phyloP scores from a whole-genome alignment of 2,329 filamentous ascomycete genomes.

The Fusarium sp. region DNA sequence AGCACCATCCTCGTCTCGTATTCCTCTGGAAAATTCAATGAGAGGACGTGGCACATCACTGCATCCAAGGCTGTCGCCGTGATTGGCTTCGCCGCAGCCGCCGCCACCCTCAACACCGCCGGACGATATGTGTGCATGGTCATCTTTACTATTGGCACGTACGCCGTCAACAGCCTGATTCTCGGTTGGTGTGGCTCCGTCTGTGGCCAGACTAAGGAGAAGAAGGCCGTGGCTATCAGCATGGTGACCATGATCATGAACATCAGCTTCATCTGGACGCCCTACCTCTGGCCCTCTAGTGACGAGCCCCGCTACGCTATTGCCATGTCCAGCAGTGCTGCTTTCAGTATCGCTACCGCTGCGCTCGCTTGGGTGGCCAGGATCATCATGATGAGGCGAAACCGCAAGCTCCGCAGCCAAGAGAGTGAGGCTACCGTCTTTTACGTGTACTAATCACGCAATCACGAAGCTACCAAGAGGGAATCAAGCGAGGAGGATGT shows the following conservation, averaged over 20 bases:
- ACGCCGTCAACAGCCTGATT: slow-evolving; percentile 58
- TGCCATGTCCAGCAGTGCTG: slow-evolving; percentile 40
- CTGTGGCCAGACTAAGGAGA: slow-evolving; percentile 61
- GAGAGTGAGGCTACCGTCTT: slow-evolving; percentile 44
- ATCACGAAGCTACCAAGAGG: not conserved
- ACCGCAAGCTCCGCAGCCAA: slow-evolving; percentile 48
- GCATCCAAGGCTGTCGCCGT: slow-evolving; percentile 55
- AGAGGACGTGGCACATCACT: slow-evolving; percentile 61
- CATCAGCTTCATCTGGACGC: slow-evolving; percentile 44
- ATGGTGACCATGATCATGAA: slow-evolving; percentile 45
- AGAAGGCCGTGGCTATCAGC: slow-evolving; percentile 59
- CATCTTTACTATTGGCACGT: slow-evolving; percentile 54
- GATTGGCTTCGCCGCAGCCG: slow-evolving; percentile 37
- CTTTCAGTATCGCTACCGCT: slow-evolving; percentile 51
- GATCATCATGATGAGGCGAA: slow-evolving; percentile 49
- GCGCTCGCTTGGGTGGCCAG: slow-evolving; percentile 54
- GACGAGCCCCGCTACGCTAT: slow-evolving; percentile 38
- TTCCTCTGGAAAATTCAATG: slow-evolving; percentile 59
- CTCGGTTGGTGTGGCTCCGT: slow-evolving; percentile 57
- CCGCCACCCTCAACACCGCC: slow-evolving; percentile 38
- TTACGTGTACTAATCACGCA: slow-evolving; percentile 44
- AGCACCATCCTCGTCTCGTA: slow-evolving; percentile 42
- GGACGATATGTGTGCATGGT: slow-evolving; percentile 49
- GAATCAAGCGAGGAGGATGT: not conserved
- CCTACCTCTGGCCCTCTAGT: slow-evolving; percentile 41